phyloP scores from a whole-genome alignment of 371 early-diverging fungal species.

The Circinella minor region DNA sequence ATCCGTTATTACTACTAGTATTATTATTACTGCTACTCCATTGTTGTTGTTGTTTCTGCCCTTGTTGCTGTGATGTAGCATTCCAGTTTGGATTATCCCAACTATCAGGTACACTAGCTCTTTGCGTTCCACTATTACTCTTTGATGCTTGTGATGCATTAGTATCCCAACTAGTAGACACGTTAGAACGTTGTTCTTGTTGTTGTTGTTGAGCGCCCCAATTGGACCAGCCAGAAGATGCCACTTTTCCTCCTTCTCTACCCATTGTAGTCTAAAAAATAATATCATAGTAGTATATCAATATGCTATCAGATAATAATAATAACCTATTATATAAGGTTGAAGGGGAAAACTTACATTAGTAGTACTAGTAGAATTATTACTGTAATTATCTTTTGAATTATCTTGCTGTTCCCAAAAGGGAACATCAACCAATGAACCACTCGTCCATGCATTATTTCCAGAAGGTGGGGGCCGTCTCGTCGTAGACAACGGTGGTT shows the following conservation, averaged over 20 bases:
- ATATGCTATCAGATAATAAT: too few species aligned
- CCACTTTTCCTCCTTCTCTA: background rate
- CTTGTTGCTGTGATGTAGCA: background rate
- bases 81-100: background rate
- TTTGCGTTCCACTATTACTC: too few species aligned
- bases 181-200: background rate
- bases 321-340: too few species aligned
- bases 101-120: background rate
- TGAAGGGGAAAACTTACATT: background rate
- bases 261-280: background rate
- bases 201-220: constrained; percentile 3
- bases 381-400: background rate
- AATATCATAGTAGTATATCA: too few species aligned
- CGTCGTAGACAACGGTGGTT: constrained; percentile 1
- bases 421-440: constrained; percentile 16
- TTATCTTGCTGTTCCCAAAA: constrained; percentile 20
- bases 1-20: background rate
- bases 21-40: background rate
- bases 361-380: background rate
- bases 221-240: background rate
- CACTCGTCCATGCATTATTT: constrained; percentile 20
- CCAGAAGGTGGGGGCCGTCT: constrained; percentile 17
- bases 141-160: background rate
- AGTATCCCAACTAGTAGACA: background rate
- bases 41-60: background rate